Evolutionary conservation across 2,329 filamentous ascomycete genomes (phyloP).

Genomic region (Aspergillus sergii): DNA sequence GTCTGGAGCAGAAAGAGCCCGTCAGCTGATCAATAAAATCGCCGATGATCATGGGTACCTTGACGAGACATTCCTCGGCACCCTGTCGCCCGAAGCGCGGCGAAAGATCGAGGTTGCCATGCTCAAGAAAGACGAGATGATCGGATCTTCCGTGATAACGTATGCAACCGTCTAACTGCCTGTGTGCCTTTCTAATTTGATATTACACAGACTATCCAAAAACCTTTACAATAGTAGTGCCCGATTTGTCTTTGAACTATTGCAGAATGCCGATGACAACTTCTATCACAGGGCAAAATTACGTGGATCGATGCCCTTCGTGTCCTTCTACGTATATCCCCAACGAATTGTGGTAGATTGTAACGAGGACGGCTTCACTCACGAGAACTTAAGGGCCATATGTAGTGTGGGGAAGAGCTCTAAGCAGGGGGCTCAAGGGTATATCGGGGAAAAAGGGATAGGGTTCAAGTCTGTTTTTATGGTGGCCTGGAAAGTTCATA

Average conservation of each 20-base stretch:
- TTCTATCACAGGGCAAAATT: conserved; percentile 24
- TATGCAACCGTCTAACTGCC: conserved; percentile 1
- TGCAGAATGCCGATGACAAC: conserved; percentile 51
- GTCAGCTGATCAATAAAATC: conserved; percentile 10
- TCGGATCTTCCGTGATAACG: conserved; percentile 15
- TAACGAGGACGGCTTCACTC: conserved; percentile 48
- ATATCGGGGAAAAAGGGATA: conserved; percentile 39
- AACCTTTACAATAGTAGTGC: conserved; percentile 25
- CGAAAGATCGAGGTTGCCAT: conserved; percentile 12
- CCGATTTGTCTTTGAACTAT: conserved; percentile 34
- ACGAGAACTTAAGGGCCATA: conserved; percentile 40
- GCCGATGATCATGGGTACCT: conserved; percentile 11
- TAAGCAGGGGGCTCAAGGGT: conserved; percentile 33
- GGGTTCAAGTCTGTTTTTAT: conserved; percentile 43
- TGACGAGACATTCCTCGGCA: conserved; percentile 3
- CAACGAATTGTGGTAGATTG: conserved; percentile 45
- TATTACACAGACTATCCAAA: conserved; percentile 16
- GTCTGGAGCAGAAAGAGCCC: conserved; percentile 4
- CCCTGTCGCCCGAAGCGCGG: conserved; percentile 6
- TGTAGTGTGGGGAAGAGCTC: conserved; percentile 41
- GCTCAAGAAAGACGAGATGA: conserved; percentile 16
- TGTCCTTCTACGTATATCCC: conserved; percentile 21
- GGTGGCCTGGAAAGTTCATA: conserved; percentile 37
- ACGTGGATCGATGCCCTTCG: conserved; percentile 18
- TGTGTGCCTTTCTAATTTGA: not conserved